Percentiles rank a stretch among this genome's conserved stretches.
These are phyloP conservation scores for Erodium maritimum DNA, from an alignment of 345 rosid species.

Conservation along the genomic window DNA sequence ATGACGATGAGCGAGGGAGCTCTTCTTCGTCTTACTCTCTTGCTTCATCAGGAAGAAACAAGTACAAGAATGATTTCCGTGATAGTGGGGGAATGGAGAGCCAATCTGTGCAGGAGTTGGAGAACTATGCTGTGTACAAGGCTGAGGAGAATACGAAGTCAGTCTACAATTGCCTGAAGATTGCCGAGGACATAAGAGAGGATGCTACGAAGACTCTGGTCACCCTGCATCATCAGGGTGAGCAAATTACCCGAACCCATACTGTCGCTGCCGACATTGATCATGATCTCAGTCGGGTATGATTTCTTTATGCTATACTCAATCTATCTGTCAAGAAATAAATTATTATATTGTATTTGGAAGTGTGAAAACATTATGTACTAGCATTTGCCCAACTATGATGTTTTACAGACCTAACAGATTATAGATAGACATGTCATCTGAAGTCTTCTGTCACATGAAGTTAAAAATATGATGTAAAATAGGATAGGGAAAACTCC, in stretches of 20 bases:
- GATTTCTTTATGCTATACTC: not conserved
- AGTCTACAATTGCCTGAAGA: slow-evolving; percentile 65
- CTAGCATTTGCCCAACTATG: not conserved
- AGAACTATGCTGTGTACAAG: slow-evolving; percentile 73
- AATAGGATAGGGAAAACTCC: too few species aligned
- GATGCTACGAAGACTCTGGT: slow-evolving; percentile 69
- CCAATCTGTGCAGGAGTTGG: slow-evolving; percentile 85
- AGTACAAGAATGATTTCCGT: slow-evolving; percentile 71
- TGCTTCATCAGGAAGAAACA: slow-evolving; percentile 28
- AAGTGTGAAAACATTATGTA: too few species aligned
- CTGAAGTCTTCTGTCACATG: not conserved
- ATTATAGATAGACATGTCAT: not conserved
- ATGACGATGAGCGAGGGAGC: slow-evolving; percentile 20
- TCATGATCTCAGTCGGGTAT: slow-evolving; percentile 81
- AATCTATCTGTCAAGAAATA: too few species aligned
- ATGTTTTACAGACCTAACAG: not conserved
- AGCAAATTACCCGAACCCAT: slow-evolving; percentile 74
- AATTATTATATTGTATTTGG: not conserved
- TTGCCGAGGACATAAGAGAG: slow-evolving; percentile 88
- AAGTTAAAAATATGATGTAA: not conserved
- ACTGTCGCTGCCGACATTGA: slow-evolving; percentile 65
- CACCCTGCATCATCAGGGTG: slow-evolving; percentile 81
- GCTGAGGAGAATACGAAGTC: slow-evolving; percentile 84
- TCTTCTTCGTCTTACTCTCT: slow-evolving; percentile 22
- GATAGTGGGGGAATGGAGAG: slow-evolving; percentile 77